These are phyloP conservation scores for Castanea crenata DNA, from an alignment of 306 rosid genomes.

Conservation along the genomic window DNA sequence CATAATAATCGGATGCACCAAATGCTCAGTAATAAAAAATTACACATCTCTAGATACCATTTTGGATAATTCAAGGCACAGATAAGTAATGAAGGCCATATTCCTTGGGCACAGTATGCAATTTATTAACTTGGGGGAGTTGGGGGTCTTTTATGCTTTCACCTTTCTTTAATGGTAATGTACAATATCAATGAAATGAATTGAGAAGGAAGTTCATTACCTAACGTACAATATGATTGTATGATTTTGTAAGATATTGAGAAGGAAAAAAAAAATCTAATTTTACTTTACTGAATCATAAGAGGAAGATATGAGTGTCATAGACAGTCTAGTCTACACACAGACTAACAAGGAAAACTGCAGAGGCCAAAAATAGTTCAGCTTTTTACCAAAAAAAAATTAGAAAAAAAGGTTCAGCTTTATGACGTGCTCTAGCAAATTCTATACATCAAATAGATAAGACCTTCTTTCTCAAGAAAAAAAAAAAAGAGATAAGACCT, in stretches of 20 bases:
- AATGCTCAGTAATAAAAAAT: constrained; percentile 13
- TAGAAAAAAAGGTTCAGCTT: background rate
- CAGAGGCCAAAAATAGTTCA: background rate
- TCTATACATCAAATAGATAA: constrained; percentile 13
- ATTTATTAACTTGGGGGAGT: background rate
- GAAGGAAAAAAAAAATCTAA: too few relatives aligned
- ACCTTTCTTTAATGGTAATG: background rate
- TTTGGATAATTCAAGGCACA: background rate
- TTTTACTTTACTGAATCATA: background rate
- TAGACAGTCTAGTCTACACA: background rate
- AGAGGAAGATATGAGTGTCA: background rate
- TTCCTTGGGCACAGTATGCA: background rate
- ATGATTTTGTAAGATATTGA: too few relatives aligned
- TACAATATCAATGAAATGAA: background rate
- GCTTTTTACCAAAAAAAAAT: too few relatives aligned
- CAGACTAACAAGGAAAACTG: background rate
- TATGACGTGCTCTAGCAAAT: background rate
- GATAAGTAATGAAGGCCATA: background rate
- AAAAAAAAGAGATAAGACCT: background rate
- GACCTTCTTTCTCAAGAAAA: background rate
- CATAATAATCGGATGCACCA: constrained; percentile 19
- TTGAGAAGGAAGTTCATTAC: background rate
- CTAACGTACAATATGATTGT: too few relatives aligned
- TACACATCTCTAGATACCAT: background rate
- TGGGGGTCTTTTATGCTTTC: background rate